A percentile compares a stretch with the other conserved stretches of the same genome.
phyloP scores from a whole-genome alignment of 75 land plant genomes.

The Pinus taeda region DNA sequence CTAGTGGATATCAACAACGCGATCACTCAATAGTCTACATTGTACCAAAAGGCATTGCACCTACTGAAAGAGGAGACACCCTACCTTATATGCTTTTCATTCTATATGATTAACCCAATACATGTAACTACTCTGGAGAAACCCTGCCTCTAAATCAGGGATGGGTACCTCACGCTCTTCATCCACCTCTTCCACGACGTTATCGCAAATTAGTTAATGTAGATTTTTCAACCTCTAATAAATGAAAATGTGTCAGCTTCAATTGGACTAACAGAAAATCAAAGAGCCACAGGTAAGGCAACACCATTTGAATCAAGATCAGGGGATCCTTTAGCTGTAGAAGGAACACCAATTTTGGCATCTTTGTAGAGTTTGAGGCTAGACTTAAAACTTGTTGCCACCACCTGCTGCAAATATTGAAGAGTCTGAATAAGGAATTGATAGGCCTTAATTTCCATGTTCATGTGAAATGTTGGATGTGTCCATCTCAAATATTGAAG shows the following conservation, averaged over 20 bases:
- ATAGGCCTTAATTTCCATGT: conserved; percentile 7
- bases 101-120: too few relatives aligned
- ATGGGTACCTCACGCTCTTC: too few relatives aligned
- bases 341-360: conserved; percentile 67
- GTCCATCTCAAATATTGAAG: too few relatives aligned
- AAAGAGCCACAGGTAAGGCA: conserved; percentile 26
- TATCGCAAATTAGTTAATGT: neutral
- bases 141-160: neutral
- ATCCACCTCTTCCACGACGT: too few relatives aligned
- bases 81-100: too few relatives aligned
- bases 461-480: too few relatives aligned
- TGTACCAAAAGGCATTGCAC: too few relatives aligned
- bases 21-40: too few relatives aligned
- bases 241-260: conserved; percentile 25
- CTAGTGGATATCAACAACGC: too few relatives aligned
- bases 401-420: conserved; percentile 21
- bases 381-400: conserved; percentile 30
- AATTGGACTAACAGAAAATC: conserved; percentile 33
- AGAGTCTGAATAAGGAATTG: conserved; percentile 23
- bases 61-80: too few relatives aligned
- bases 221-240: conserved; percentile 54
- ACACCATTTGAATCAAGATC: conserved; percentile 41
- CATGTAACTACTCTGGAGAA: too few relatives aligned
- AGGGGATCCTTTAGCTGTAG: conserved; percentile 59
- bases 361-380: conserved; percentile 44